phyloP scores from a whole-genome alignment of 192 early-diverging fungal genomes.

The Backusella sp. region DNA sequence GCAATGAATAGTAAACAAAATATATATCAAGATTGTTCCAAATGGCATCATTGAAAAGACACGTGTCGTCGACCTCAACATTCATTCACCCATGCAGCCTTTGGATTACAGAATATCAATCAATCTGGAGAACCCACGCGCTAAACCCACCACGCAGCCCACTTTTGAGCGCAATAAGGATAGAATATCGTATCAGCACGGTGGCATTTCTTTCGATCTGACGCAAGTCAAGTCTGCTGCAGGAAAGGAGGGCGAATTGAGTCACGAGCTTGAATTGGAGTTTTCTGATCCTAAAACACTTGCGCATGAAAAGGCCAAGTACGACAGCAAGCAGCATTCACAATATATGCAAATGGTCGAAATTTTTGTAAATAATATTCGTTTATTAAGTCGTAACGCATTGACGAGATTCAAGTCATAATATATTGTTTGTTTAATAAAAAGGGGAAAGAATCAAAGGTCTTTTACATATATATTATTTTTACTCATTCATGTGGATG shows the following conservation, averaged over 20 bases:
- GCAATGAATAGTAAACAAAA: not conserved
- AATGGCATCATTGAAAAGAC: constrained; percentile 70
- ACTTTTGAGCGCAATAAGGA: constrained; percentile 80
- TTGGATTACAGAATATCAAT: constrained; percentile 89
- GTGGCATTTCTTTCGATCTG: constrained; percentile 82
- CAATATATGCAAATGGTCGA: constrained; percentile 70
- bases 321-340: constrained; percentile 57
- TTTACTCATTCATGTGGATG: too few relatives aligned
- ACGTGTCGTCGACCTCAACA: constrained; percentile 82
- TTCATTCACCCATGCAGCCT: constrained; percentile 74
- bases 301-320: constrained; percentile 60
- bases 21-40: constrained; percentile 36
- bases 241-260: constrained; percentile 50
- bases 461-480: too few relatives aligned
- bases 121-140: constrained; percentile 68
- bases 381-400: constrained; percentile 45
- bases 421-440: not conserved
- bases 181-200: constrained; percentile 81
- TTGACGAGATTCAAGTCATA: not conserved
- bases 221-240: constrained; percentile 72
- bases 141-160: constrained; percentile 27
- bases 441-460: not conserved
- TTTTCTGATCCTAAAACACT: constrained; percentile 59
- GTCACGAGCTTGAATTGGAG: constrained; percentile 87
- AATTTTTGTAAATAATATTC: constrained; percentile 77